Evolutionary conservation across 108 stramenopile species (phyloP), one percentile per base, ranked within the genome.

Genomic region (Skeletonema menzelii): DNA sequence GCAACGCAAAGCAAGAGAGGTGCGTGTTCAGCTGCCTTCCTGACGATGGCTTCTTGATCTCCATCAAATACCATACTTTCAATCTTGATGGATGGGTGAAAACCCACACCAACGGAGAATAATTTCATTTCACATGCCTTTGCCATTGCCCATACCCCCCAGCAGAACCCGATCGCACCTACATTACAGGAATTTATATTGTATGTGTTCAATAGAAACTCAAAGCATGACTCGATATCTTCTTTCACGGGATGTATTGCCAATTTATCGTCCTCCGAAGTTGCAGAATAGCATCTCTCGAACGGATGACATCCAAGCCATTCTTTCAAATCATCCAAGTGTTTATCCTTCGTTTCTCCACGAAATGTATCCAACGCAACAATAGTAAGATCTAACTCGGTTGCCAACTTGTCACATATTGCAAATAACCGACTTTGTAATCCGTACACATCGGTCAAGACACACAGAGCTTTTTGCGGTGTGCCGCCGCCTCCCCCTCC

Each of bases 131-230:
- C 27, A 34, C 57, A 67, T 0, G 69, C 66, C 44, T 82, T 82
- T 19, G 67, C 77, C 60, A 79, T 58, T 0, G 81, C 80, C 81
- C 81, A 85, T 0, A 47, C 72, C 0, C 84, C 84, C 81, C 81
- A 85, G 27, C 84, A 85, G 62, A 85, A 85, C 42, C 81, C 84
- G 11, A 82, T 38, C 13, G 67, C 66, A 27, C 69, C 73, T 37
- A 79, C 32, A 15, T 83, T 30, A 17, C 56, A 72, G 1, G 49
- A 27, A 20, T 55, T 22, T 14, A 75, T 59, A 15, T 34, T 56
- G 20, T 57, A 59, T 15, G 49, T 56, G 2, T n/a, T 13, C 8
- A 24, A 12, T 14, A 84, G 31, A 61, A 55, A 76, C 22, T 80
- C 72, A 19, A 71, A 28, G 70, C 60, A 63, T 8, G 59, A 24